These are phyloP conservation scores for Zygoascus hellenicus DNA, from an alignment of 1,139 yeast species.

Conservation along the genomic window DNA sequence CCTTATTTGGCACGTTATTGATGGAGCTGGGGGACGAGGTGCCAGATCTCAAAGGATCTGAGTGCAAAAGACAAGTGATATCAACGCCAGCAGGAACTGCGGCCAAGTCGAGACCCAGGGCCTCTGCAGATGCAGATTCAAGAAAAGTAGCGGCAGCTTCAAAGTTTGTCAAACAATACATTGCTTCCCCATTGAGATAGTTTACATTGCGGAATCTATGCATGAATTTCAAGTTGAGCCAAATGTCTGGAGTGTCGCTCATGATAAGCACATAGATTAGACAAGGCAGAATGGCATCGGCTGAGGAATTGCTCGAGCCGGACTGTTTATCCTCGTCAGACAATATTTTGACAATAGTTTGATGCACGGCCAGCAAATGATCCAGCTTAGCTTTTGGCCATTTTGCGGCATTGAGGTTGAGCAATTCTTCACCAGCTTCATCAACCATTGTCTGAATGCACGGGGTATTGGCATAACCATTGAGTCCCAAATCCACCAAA, in stretches of 20 bases:
- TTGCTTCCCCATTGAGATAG: constrained; percentile 44
- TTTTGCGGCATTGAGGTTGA: constrained; percentile 25
- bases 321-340: constrained; percentile 15
- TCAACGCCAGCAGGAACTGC: constrained; percentile 23
- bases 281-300: constrained; percentile 54
- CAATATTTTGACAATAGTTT: constrained; percentile 34
- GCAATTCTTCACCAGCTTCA: constrained; percentile 26
- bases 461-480: constrained; percentile 5
- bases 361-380: constrained; percentile 38
- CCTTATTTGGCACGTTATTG: neutral
- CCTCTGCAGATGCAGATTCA: constrained; percentile 42
- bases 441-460: constrained; percentile 15
- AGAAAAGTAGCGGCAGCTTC: constrained; percentile 58
- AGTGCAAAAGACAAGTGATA: constrained; percentile 19
- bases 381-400: constrained; percentile 40
- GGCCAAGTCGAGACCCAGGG: constrained; percentile 30
- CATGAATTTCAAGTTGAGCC: constrained; percentile 48
- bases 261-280: constrained; percentile 46
- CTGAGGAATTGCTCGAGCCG: constrained; percentile 23
- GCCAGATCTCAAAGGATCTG: constrained; percentile 7
- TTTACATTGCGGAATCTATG: constrained; percentile 50
- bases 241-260: constrained; percentile 40
- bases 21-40: constrained; percentile 1
- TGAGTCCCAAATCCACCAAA: constrained; percentile 25
- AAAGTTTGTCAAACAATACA: constrained; percentile 56